Conservation (phyloP, 352 stramenopile genomes). For the Thalassiosira hispida region DNA sequence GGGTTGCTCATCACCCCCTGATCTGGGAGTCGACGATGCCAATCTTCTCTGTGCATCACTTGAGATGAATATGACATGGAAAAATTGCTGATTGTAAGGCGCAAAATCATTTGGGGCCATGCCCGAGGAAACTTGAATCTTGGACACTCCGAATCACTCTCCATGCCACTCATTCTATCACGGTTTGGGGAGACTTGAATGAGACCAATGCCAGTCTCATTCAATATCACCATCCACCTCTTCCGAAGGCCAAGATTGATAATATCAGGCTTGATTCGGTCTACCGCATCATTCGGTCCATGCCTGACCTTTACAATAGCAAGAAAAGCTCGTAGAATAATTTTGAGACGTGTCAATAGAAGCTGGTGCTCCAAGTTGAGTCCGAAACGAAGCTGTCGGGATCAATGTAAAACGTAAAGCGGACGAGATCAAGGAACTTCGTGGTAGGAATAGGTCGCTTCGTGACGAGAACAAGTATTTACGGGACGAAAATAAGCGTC, state of each 20-base stretch:
- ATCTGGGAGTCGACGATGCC: constrained; percentile 10
- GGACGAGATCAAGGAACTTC: neutral
- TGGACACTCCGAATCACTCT: constrained; percentile 21
- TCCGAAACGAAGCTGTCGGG: no score
- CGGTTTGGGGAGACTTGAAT: constrained; percentile 14
- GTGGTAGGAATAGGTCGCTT: neutral
- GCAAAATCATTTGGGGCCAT: constrained; percentile 18
- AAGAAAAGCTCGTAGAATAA: no score
- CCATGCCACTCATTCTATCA: neutral
- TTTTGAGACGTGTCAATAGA: neutral
- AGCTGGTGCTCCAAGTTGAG: no score
- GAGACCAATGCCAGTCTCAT: constrained; percentile 18
- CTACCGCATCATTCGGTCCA: constrained; percentile 20
- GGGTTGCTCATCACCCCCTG: neutral
- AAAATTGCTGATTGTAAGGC: neutral
- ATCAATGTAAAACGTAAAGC: neutral
- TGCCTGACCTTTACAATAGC: no score
- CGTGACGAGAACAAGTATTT: neutral
- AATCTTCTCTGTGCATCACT: constrained; percentile 21
- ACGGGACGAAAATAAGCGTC: neutral
- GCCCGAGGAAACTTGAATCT: constrained; percentile 13
- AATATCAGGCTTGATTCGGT: constrained; percentile 12
- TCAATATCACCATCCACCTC: constrained; percentile 15
- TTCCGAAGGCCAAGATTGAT: constrained; percentile 12
- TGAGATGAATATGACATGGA: constrained; percentile 4